These are phyloP conservation scores for Populus hybrid DNA, from an alignment of 441 rosid species.

Conservation along the genomic window DNA sequence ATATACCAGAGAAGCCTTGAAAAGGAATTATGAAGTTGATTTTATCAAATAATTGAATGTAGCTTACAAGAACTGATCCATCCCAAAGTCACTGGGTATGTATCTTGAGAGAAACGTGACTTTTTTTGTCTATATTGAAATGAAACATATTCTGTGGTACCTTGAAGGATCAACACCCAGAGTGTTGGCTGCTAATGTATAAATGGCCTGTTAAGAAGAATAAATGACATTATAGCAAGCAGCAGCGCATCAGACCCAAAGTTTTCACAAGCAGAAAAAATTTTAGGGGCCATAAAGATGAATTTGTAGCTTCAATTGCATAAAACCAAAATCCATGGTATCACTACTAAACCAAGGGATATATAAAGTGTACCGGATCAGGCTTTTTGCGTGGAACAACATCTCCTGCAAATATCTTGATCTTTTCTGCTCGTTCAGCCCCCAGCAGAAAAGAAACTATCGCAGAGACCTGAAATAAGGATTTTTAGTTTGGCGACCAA, in stretches of 20 bases:
- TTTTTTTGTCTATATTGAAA: neutral
- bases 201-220: slow-evolving; percentile 66
- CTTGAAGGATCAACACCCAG: slow-evolving; percentile 84
- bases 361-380: slow-evolving; percentile 55
- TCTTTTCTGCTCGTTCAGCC: slow-evolving; percentile 78
- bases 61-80: neutral
- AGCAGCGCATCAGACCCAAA: neutral
- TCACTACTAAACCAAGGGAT: slow-evolving; percentile 5
- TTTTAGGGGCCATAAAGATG: neutral
- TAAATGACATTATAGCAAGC: slow-evolving; percentile 1
- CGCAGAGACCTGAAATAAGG: slow-evolving; percentile 71
- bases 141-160: slow-evolving; percentile 30
- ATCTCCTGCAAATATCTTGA: slow-evolving; percentile 95
- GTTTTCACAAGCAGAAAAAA: neutral
- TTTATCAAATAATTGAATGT: neutral
- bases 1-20: neutral
- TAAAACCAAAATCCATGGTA: neutral
- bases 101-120: neutral
- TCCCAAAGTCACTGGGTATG: neutral
- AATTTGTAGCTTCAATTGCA: neutral
- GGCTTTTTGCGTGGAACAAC: slow-evolving; percentile 94
- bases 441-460: slow-evolving; percentile 90
- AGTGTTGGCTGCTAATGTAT: slow-evolving; percentile 80
- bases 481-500: slow-evolving; percentile 2
- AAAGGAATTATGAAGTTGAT: neutral